Base-by-base conservation (phyloP, 83 land plant genomes). In the Larix sibirica region DNA sequence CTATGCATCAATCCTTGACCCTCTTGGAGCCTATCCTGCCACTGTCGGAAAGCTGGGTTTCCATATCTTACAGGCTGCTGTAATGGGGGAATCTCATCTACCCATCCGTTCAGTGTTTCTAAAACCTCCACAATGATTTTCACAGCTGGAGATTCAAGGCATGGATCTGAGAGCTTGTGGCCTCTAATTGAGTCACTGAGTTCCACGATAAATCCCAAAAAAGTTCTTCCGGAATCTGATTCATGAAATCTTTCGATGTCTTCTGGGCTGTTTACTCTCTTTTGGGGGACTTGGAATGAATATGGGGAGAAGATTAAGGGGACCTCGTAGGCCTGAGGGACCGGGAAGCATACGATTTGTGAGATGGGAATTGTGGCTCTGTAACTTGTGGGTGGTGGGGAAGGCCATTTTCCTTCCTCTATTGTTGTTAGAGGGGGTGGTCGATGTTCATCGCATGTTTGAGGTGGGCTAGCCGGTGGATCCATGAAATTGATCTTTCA, bases 181-280 rank as follows among this genome's bases (percentile, higher is more conserved):
- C 92, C 90, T 38, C 84, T 90, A 80, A 94, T 84, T 31, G 99
- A 90, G 31, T 91, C 91, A 73, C 90, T 90, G 67, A 97, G 91
- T 23, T 92, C 84, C 20, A 86, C 98, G 74, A 97, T 84, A 89
- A 96, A 97, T 71, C 99, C 99, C 77, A 97, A 84, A 83, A 97
- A 96, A 62, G 89, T 84, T 65, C 76, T 79, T 66, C 94, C 92
- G 50, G 94, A 28, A 20, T 83, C 81, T 60, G 99, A 94, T 65
- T 79, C 59, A 66, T 86, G 92, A 82, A 96, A 96, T 74, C 83
- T 84, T 56, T 75, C 88, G 56, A 94, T 81, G 86, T 97, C 98
- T 47, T 81, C 85, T 17, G 85, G 83, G 58, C 90, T 88, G 38
- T 63, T 83, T 86, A 97, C 96, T 47, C 81, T 77, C 81, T 97